Base-by-base conservation (phyloP, 768 basidiomycete species). In the Boletus barrowsii region DNA sequence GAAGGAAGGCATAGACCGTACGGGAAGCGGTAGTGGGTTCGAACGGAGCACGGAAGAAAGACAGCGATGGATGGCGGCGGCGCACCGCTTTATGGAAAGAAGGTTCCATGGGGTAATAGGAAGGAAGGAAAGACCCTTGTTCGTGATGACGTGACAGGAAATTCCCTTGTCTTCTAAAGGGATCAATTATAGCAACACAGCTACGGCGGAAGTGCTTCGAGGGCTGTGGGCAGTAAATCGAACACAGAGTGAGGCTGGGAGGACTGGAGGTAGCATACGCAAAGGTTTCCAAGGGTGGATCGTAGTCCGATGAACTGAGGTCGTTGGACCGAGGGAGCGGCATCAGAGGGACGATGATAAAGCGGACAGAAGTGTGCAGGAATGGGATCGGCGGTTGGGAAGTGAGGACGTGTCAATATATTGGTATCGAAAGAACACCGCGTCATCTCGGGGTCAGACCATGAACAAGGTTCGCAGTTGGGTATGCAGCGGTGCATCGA, bases 341-440 rank as follows among this genome's bases (percentile, higher is more conserved):
- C n/a, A 8, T 13, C 24, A 42, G 33, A 47, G 29, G 33, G 41
- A 14, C 8, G 49, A 26, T 3, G 57, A 48, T 61, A 44, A 9
- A 37, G 46, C 46, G 59, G 59, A 36, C 20, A 24, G 50, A 57
- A 51, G 49, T 7, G 30, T 8, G 49, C 52, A 22, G 51, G 20
- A 45, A 32, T 39, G 6, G 48, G 55, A 62, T 57, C 47, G 58
- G 52, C 58, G 8, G 42, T 41, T 24, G 30, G 15, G 51, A 59
- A 53, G 22, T 22, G 57, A 46, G 17, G 33, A 10, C 29, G 36
- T 20, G 39, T 29, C 44, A 43, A 43, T 47, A 47, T 47, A 40
- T 40, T 20, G 44, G 33, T 22, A 20, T 42, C 26, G 57, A 39
- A 18, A 29, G 39, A 29, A 17, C 33, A 48, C 46, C 43, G 55